Conservation (phyloP, 768 basidiomycete genomes). For the Tulasnella sp. region DNA sequence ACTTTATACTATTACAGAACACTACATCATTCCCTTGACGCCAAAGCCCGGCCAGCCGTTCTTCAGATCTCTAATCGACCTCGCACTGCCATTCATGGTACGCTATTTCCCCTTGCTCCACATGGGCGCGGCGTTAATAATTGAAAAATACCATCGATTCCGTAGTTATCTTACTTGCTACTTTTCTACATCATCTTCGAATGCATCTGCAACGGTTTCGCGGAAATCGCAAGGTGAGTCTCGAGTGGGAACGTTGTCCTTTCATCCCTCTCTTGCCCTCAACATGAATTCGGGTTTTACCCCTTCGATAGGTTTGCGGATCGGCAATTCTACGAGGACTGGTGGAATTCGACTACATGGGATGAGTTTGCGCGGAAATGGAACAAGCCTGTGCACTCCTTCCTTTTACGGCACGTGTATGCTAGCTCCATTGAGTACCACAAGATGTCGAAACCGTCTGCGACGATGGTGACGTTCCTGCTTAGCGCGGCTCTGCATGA, state of each 20-base stretch:
- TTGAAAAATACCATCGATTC: too few relatives aligned
- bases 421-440: constrained; percentile 73
- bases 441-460: constrained; percentile 60
- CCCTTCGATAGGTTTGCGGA: constrained; percentile 70
- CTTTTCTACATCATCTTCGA: constrained; percentile 85
- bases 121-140: too few relatives aligned
- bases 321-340: constrained; percentile 94
- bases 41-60: constrained; percentile 61
- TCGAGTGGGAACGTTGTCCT: constrained; percentile 25
- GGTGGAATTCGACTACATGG: constrained; percentile 39
- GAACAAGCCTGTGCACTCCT: constrained; percentile 94
- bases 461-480: constrained; percentile 88
- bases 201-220: constrained; percentile 94
- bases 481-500: constrained; percentile 86
- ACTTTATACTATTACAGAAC: constrained; percentile 63
- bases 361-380: constrained; percentile 97
- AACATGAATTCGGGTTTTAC: not conserved
- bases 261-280: not conserved
- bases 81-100: constrained; percentile 84
- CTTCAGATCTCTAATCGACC: constrained; percentile 64
- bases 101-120: too few relatives aligned
- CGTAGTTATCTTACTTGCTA: constrained; percentile 66
- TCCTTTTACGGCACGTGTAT: constrained; percentile 91
- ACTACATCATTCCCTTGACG: constrained; percentile 77
- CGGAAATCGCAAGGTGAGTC: constrained; percentile 78